Percentiles rank a stretch among this genome's conserved stretches.
Evolutionary conservation across 2,329 filamentous ascomycete species (phyloP).

Genomic region (Fusarium burgessii): DNA sequence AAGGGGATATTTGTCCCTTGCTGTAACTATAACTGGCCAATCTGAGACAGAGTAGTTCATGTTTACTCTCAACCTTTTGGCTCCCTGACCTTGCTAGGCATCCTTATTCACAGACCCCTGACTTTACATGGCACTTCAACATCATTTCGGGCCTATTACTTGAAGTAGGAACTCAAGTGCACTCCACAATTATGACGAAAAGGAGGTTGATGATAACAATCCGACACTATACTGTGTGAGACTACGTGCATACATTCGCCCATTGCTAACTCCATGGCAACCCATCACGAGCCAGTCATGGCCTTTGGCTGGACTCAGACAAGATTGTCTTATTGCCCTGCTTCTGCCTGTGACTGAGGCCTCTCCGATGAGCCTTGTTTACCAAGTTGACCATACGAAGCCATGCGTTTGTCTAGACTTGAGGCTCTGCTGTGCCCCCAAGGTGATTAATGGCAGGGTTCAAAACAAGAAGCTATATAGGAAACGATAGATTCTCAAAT

Average conservation of each 20-base stretch:
- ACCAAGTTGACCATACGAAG: slow-evolving; percentile 13
- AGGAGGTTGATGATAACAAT: slow-evolving; percentile 3
- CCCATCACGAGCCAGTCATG: slow-evolving; percentile 28
- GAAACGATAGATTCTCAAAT: slow-evolving; percentile 12
- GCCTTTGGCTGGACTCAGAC: slow-evolving; percentile 23
- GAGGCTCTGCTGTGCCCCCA: slow-evolving; percentile 36
- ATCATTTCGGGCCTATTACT: slow-evolving; percentile 14
- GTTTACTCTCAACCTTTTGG: not conserved
- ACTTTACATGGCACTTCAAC: slow-evolving; percentile 10
- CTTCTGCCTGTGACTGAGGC: slow-evolving; percentile 44
- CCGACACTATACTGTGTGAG: slow-evolving; percentile 12
- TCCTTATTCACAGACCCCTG: slow-evolving; percentile 8
- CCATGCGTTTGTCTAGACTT: slow-evolving; percentile 19
- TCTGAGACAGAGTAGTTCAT: slow-evolving; percentile 4
- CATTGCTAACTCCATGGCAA: slow-evolving; percentile 32
- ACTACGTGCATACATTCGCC: slow-evolving; percentile 31
- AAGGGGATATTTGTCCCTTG: slow-evolving; percentile 2
- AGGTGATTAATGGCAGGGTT: slow-evolving; percentile 14
- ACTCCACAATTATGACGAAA: slow-evolving; percentile 16
- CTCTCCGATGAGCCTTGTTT: slow-evolving; percentile 21
- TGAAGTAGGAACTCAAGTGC: slow-evolving; percentile 25
- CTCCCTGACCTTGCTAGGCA: slow-evolving; percentile 14
- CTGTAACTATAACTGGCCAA: not conserved
- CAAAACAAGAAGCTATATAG: slow-evolving; percentile 39
- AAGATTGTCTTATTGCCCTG: slow-evolving; percentile 22